These are phyloP conservation scores for Wilhelminamyces savonicus DNA, from an alignment of 805 yeast species.

Conservation along the genomic window DNA sequence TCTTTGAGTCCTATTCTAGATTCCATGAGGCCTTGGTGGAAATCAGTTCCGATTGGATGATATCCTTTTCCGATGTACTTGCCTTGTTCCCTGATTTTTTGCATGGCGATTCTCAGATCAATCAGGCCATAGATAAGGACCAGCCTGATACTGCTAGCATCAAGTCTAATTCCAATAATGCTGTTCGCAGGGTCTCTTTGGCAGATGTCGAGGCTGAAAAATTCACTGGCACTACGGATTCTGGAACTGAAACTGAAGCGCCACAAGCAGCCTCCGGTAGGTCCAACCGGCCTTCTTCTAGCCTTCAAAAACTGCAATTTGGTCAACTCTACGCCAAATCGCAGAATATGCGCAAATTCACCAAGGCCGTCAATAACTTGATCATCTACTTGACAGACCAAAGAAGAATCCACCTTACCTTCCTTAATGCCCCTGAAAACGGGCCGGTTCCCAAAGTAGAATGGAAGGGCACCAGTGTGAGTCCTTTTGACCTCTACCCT, in stretches of 20 bases:
- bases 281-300: constrained; percentile 1
- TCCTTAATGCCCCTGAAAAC: constrained; percentile 31
- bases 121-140: neutral
- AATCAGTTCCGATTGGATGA: constrained; percentile 36
- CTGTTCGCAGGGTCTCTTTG: neutral
- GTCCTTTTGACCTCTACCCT: constrained; percentile 38
- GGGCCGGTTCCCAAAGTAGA: constrained; percentile 20
- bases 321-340: constrained; percentile 9
- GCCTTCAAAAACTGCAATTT: constrained; percentile 3
- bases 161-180: too few relatives aligned
- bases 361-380: constrained; percentile 33
- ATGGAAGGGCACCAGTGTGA: constrained; percentile 44
- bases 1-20: constrained; percentile 27
- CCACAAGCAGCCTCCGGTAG: constrained; percentile 1
- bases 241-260: constrained; percentile 10
- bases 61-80: constrained; percentile 27
- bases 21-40: constrained; percentile 35
- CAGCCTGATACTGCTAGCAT: too few relatives aligned
- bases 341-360: constrained; percentile 18
- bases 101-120: constrained; percentile 13
- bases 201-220: neutral
- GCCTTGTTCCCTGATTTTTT: constrained; percentile 34
- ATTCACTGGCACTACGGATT: constrained; percentile 6
- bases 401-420: constrained; percentile 40
- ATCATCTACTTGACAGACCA: constrained; percentile 48